A percentile compares a stretch with the other conserved stretches of the same genome.
Conservation (phyloP, 331 rosid genomes). For the Quercus lobata region DNA sequence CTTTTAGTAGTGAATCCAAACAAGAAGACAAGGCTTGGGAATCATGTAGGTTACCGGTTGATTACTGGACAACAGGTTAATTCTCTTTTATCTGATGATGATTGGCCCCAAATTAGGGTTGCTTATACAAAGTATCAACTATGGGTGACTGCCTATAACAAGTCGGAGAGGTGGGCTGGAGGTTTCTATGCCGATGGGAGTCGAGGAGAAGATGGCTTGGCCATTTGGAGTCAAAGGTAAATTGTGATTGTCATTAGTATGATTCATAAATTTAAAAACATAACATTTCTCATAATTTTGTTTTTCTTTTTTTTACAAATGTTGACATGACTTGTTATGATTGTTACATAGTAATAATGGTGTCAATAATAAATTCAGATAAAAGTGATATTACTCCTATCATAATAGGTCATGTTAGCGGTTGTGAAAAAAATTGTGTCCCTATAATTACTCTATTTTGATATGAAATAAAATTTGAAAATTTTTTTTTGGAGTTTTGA, state of each 20-base stretch:
- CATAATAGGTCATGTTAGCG: rapidly evolving
- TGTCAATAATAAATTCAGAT: too few relatives aligned
- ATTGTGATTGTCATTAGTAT: neutral
- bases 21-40: slow-evolving; percentile 55
- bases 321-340: too few relatives aligned
- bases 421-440: too few relatives aligned
- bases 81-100: slow-evolving; percentile 54
- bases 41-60: slow-evolving; percentile 73
- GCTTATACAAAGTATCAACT: slow-evolving; percentile 67
- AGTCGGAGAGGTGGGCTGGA: slow-evolving; percentile 75
- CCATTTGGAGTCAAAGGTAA: slow-evolving; percentile 77
- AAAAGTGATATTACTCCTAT: too few relatives aligned
- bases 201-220: slow-evolving; percentile 79
- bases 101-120: slow-evolving; percentile 68
- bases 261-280: too few relatives aligned
- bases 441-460: too few relatives aligned
- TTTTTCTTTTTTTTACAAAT: too few relatives aligned
- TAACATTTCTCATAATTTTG: too few relatives aligned
- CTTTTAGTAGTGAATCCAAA: slow-evolving; percentile 61
- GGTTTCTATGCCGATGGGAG: slow-evolving; percentile 83
- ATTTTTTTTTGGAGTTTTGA: too few relatives aligned
- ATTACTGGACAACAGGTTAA: slow-evolving; percentile 47
- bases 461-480: too few relatives aligned
- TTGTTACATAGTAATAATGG: too few relatives aligned
- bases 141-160: slow-evolving; percentile 82